Evolutionary conservation across 148 eudicot genomes (phyloP).

Genomic region (Rhododendron simsii): DNA sequence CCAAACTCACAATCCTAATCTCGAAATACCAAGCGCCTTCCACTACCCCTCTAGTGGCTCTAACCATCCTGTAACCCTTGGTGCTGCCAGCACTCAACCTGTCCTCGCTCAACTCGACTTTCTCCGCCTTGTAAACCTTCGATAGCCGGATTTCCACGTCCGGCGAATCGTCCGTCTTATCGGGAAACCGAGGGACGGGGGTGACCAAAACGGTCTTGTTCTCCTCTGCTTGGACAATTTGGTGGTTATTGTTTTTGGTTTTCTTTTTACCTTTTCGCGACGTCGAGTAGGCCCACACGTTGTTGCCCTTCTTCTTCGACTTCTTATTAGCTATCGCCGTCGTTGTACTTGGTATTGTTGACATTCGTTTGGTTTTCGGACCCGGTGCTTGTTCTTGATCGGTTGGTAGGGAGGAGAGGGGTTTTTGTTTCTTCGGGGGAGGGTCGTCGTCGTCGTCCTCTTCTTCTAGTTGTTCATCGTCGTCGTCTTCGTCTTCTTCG

Average conservation of each 20-base stretch:
- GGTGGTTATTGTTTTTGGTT: conserved; percentile 27
- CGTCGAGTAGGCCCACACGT: conserved; percentile 54
- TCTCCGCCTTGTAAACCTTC: conserved; percentile 83
- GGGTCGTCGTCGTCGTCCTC: not conserved
- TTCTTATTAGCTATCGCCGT: conserved; percentile 8
- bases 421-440: conserved; percentile 37
- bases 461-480: not conserved
- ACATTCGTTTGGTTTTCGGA: conserved; percentile 25
- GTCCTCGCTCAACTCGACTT: conserved; percentile 88
- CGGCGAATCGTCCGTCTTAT: conserved; percentile 60
- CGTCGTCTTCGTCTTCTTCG: conserved; percentile 12
- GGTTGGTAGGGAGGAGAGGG: conserved; percentile 16
- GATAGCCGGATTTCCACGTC: conserved; percentile 64
- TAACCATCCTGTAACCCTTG: conserved; percentile 95
- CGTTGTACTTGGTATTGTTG: not conserved
- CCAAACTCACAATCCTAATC: conserved; percentile 64
- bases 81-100: conserved; percentile 72
- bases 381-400: not conserved
- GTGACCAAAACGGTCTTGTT: conserved; percentile 35
- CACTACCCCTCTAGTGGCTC: conserved; percentile 82
- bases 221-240: conserved; percentile 29
- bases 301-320: conserved; percentile 51
- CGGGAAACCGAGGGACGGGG: conserved; percentile 65
- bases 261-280: conserved; percentile 62
- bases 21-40: conserved; percentile 94